Conservation (phyloP, 1,139 yeast species). For the Yamadazyma siamensis region DNA sequence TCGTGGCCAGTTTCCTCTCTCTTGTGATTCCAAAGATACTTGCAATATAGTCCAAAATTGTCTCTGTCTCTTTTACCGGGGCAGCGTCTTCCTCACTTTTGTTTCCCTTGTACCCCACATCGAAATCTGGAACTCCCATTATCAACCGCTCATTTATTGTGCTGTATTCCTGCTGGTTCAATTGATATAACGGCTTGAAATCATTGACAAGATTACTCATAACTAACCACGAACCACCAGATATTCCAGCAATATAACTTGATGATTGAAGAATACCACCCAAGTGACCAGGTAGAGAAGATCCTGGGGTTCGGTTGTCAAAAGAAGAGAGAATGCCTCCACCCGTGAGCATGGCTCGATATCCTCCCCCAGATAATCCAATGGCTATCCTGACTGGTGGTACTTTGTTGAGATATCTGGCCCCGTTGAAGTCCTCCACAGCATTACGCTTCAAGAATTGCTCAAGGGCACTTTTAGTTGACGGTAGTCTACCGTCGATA, state of each 20-base stretch:
- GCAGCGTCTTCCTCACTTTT: background rate
- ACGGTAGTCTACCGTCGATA: constrained; percentile 26
- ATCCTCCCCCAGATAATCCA: constrained; percentile 74
- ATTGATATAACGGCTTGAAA: constrained; percentile 34
- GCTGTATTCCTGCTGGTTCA: constrained; percentile 18
- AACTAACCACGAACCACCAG: constrained; percentile 72
- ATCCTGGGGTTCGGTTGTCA: constrained; percentile 40
- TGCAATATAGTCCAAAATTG: background rate
- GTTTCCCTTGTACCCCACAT: constrained; percentile 19
- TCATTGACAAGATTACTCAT: constrained; percentile 50
- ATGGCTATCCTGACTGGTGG: constrained; percentile 44
- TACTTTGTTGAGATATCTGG: constrained; percentile 15
- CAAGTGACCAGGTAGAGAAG: constrained; percentile 16
- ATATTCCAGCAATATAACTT: constrained; percentile 56
- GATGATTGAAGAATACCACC: constrained; percentile 55
- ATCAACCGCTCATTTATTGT: constrained; percentile 31
- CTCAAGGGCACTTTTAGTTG: constrained; percentile 28
- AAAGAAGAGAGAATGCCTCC: constrained; percentile 60
- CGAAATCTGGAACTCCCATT: constrained; percentile 53
- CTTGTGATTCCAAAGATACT: constrained; percentile 26
- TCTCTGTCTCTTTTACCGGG: background rate
- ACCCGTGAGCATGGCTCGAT: constrained; percentile 63
- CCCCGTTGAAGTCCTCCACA: constrained; percentile 37
- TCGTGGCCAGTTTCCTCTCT: constrained; percentile 3
- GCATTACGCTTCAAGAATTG: constrained; percentile 31